These are phyloP conservation scores for Paraconiothyrium sp. DNA, from an alignment of 2,329 filamentous ascomycete species.

Conservation along the genomic window DNA sequence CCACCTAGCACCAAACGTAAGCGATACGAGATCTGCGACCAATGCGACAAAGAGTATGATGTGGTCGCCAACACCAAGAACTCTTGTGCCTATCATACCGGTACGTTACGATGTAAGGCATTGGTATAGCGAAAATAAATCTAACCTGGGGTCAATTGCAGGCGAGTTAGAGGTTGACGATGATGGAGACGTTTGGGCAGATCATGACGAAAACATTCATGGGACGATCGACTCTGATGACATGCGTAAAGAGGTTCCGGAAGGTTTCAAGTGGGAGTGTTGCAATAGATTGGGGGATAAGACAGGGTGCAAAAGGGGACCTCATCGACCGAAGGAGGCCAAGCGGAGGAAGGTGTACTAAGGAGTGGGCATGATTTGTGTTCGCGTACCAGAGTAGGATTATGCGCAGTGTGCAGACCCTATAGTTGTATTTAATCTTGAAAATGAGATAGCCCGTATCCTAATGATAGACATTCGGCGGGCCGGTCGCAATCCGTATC, in stretches of 20 bases:
- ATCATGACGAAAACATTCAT: slow-evolving; percentile 41
- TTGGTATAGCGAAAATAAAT: background rate
- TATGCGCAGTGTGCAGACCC: too few species aligned
- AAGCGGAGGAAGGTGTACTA: slow-evolving; percentile 17
- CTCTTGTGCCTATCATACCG: slow-evolving; percentile 31
- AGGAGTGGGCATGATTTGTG: background rate
- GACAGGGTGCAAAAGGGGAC: slow-evolving; percentile 27
- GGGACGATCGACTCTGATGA: slow-evolving; percentile 36
- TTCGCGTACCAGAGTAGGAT: too few species aligned
- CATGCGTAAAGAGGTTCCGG: slow-evolving; percentile 31
- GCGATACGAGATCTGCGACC: slow-evolving; percentile 28
- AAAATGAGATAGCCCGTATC: too few species aligned
- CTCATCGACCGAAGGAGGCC: slow-evolving; percentile 34
- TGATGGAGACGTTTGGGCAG: slow-evolving; percentile 35
- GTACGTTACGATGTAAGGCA: slow-evolving; percentile 15
- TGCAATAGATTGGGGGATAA: slow-evolving; percentile 27
- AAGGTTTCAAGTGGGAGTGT: slow-evolving; percentile 44
- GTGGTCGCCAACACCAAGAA: slow-evolving; percentile 24
- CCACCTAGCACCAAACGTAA: slow-evolving; percentile 1
- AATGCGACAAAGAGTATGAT: slow-evolving; percentile 36
- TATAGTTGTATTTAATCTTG: too few species aligned
- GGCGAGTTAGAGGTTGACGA: slow-evolving; percentile 35
- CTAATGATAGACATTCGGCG: too few species aligned
- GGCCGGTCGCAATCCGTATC: too few species aligned
- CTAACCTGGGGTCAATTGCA: slow-evolving; percentile 9